phyloP scores from a whole-genome alignment of 352 stramenopile genomes.

The Phytophthora boehmeriae region DNA sequence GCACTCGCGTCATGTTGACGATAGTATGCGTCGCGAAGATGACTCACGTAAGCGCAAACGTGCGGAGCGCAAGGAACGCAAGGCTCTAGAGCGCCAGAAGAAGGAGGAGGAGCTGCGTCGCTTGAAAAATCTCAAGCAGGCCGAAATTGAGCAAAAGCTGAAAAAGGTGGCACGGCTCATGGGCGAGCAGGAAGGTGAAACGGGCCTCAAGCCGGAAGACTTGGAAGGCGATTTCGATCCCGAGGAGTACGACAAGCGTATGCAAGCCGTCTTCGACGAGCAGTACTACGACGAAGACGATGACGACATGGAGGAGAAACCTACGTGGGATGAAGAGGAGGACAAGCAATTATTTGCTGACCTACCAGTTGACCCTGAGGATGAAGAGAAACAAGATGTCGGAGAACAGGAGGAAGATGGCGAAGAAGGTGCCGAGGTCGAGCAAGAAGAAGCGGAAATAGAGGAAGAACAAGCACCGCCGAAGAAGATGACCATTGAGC shows the following conservation, averaged over 20 bases:
- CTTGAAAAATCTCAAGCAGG: slow-evolving; percentile 98
- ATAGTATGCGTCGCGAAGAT: slow-evolving; percentile 95
- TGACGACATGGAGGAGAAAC: slow-evolving; percentile 68
- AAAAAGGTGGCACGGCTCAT: slow-evolving; percentile 91
- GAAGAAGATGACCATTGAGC: slow-evolving; percentile 57
- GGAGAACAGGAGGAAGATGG: slow-evolving; percentile 36
- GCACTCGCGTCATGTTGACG: slow-evolving; percentile 82
- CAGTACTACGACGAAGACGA: slow-evolving; percentile 96
- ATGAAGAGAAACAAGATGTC: slow-evolving; percentile 61
- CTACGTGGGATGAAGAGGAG: slow-evolving; percentile 81
- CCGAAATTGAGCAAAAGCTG: slow-evolving; percentile 95
- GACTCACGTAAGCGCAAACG: slow-evolving; percentile 96
- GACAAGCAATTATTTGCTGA: slow-evolving; percentile 86
- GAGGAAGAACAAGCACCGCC: slow-evolving; percentile 45
- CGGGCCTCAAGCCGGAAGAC: slow-evolving; percentile 67
- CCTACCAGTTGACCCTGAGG: slow-evolving; percentile 70
- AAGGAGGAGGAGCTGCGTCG: slow-evolving; percentile 97
- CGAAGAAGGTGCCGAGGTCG: slow-evolving; percentile 36
- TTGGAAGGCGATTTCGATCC: slow-evolving; percentile 97
- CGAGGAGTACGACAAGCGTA: slow-evolving; percentile 96
- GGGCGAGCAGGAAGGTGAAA: slow-evolving; percentile 47
- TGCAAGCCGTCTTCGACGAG: slow-evolving; percentile 97
- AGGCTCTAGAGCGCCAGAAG: slow-evolving; percentile 94
- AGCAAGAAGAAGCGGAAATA: slow-evolving; percentile 59
- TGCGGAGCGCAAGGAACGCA: slow-evolving; percentile 93